A percentile compares a stretch with the other conserved stretches of the same genome.
phyloP scores from a whole-genome alignment of 139 green algal genomes.

The Penium margaritaceum region DNA sequence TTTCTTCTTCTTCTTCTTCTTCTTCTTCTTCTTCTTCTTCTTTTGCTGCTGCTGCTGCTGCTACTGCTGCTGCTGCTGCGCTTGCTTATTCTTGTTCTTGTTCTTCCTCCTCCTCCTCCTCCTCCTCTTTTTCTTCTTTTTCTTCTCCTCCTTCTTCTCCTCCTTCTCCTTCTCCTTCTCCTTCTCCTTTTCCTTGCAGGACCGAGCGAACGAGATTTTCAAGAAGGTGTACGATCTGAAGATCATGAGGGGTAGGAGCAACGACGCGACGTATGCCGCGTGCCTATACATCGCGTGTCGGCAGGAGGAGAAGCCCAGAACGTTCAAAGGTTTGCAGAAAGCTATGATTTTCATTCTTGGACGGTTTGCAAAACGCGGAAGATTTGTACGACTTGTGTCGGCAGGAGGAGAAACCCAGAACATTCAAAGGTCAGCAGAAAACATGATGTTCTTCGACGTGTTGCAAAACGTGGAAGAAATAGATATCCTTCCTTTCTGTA shows the following conservation, averaged over 20 bases:
- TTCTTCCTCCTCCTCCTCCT: slow-evolving; percentile 2
- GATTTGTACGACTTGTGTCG: slow-evolving; percentile 80
- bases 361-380: too few species aligned
- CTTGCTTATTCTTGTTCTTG: slow-evolving; percentile 10
- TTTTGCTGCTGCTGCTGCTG: slow-evolving; percentile 8
- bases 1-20: too few species aligned
- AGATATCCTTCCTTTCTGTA: too few species aligned
- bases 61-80: neutral
- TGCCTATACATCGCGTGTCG: slow-evolving; percentile 80
- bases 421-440: too few species aligned
- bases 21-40: too few species aligned
- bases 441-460: too few species aligned
- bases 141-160: neutral
- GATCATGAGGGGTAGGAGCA: slow-evolving; percentile 51
- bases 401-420: slow-evolving; percentile 62
- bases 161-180: slow-evolving; percentile 5
- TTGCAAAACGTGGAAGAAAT: too few species aligned
- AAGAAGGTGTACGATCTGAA: slow-evolving; percentile 57
- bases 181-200: slow-evolving; percentile 11
- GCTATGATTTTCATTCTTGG: too few species aligned
- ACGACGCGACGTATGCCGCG: slow-evolving; percentile 67
- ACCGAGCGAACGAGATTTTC: slow-evolving; percentile 54
- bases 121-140: slow-evolving; percentile 15
- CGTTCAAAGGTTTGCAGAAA: too few species aligned
- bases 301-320: slow-evolving; percentile 62